phyloP scores from a whole-genome alignment of 106 monocot genomes.

The Platanthera zijinensis region DNA sequence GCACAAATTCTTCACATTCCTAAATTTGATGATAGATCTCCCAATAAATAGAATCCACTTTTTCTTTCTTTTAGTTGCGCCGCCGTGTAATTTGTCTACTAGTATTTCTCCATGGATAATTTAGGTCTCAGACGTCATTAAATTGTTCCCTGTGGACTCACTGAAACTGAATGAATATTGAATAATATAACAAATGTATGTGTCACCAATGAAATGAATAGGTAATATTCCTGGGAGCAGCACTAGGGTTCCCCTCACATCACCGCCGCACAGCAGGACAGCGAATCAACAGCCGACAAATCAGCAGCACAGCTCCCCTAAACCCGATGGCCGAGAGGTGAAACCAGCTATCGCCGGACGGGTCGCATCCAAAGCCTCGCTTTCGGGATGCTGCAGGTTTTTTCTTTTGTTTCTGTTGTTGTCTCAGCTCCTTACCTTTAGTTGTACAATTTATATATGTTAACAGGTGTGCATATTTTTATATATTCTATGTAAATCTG shows the following conservation, averaged over 20 bases:
- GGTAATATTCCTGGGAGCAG: slow-evolving; percentile 58
- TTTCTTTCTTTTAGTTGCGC: too few species aligned
- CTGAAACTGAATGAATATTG: background rate
- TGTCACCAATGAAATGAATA: slow-evolving; percentile 11
- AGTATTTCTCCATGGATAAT: too few species aligned
- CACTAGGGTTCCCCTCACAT: slow-evolving; percentile 40
- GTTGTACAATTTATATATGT: background rate
- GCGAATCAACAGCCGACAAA: slow-evolving; percentile 70
- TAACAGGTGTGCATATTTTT: background rate
- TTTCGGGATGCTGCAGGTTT: background rate
- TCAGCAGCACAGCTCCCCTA: slow-evolving; percentile 58
- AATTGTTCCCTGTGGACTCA: too few species aligned
- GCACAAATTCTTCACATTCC: too few species aligned
- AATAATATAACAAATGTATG: background rate
- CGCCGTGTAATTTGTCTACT: too few species aligned
- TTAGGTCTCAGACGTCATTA: too few species aligned
- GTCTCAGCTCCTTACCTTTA: slow-evolving; percentile 10
- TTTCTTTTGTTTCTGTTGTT: slow-evolving; percentile 31
- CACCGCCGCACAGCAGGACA: slow-evolving; percentile 35
- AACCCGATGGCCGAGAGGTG: slow-evolving; percentile 25
- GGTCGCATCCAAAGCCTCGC: slow-evolving; percentile 20
- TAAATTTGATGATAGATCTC: too few species aligned
- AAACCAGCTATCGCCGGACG: slow-evolving; percentile 70
- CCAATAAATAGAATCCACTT: too few species aligned
- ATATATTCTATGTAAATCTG: background rate